Base-by-base conservation (phyloP, 257 asterid genomes). In the Rauvolfia tetraphylla region DNA sequence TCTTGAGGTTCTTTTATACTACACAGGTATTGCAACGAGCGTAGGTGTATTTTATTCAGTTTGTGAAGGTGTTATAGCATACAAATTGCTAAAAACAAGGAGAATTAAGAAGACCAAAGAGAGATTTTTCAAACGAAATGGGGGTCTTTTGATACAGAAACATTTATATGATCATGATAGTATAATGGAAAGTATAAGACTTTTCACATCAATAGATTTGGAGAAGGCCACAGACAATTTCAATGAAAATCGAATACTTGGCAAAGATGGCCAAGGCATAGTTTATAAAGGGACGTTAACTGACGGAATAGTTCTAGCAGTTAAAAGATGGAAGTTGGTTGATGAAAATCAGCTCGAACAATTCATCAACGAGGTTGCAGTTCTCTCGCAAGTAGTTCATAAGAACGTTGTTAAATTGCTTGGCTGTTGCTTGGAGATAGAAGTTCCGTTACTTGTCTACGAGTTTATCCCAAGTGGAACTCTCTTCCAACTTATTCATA, bases 171-270 rank as follows among this genome's bases (percentile, higher is more conserved):
- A 65, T 75, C 51, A 81, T 7, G 81, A 81, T 11, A 48, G 74
- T 5, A 41, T 78, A 20, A 68, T 81, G 27, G 79, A 81, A 33
- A 81, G 51, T 29, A 77, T 68, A 25, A 73, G 65, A 36, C 34
- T 81, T 68, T 81, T 81, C 71, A 81, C 76, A 20, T 75, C 79
- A n/a, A n/a, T n/a, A n/a, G n/a, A n/a, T n/a, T n/a, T n/a, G n/a
- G n/a, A n/a, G n/a, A n/a, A n/a, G n/a, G n/a, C n/a, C n/a, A n/a
- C n/a, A n/a, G n/a, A n/a, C n/a, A n/a, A n/a, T n/a, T n/a, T n/a
- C n/a, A n/a, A n/a, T n/a, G n/a, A n/a, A n/a, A n/a, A n/a, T n/a
- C n/a, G n/a, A n/a, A n/a, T n/a, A n/a, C n/a, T n/a, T n/a, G n/a
- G n/a, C n/a, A n/a, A n/a, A n/a, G n/a, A n/a, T n/a, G n/a, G n/a